Base-by-base conservation (phyloP, 73 alveolate genomes). In the Blepharisma japonicum region DNA sequence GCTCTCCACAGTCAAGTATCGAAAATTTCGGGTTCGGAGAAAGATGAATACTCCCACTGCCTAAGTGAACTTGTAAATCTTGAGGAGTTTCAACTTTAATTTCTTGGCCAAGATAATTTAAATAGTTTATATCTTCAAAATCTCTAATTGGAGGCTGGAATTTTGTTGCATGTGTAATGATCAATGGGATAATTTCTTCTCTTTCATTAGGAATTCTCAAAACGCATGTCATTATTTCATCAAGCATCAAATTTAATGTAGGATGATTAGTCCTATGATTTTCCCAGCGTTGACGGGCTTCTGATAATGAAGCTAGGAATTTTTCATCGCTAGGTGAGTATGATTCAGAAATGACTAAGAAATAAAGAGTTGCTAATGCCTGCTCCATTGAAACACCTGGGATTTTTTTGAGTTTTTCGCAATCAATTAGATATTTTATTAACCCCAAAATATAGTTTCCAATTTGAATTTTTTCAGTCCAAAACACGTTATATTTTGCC, bases 21-120 rank as follows among this genome's bases (percentile, higher is more conserved):
- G 47, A 61, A 61, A 61, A 61, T 5, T 39, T n/a, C 3, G 74
- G 74, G 46, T 61, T 61, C 47, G 14, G 74, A 14, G 74, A 61
- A 0, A 61, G 47, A 25, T 61, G 23, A 14, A 20, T 14, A 61
- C 14, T 14, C 46, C 74, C 74, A 8, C 23, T 61, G 18, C n/a
- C 14, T 39, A 39, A n/a, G 47, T 61, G 23, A 61, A 9, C 46
- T 25, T 20, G 47, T 5, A 61, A 20, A 20, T 61, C 74, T 18
- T 14, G 49, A 20, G 74, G 74, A 25, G 46, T 18, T 18, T 18
- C 50, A 8, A 61, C 47, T 61, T 61, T 61, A 61, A 61, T 14
- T 39, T 61, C 50, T 25, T 61, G 74, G 14, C 74, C 74, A 61
- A 61, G 23, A 25, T 61, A 61, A 5, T 61, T 61, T 3, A 9